Percentiles rank a stretch among this genome's conserved stretches.
Conservation (phyloP, 2,329 filamentous ascomycete genomes). For the Aureobasidium sp. region DNA sequence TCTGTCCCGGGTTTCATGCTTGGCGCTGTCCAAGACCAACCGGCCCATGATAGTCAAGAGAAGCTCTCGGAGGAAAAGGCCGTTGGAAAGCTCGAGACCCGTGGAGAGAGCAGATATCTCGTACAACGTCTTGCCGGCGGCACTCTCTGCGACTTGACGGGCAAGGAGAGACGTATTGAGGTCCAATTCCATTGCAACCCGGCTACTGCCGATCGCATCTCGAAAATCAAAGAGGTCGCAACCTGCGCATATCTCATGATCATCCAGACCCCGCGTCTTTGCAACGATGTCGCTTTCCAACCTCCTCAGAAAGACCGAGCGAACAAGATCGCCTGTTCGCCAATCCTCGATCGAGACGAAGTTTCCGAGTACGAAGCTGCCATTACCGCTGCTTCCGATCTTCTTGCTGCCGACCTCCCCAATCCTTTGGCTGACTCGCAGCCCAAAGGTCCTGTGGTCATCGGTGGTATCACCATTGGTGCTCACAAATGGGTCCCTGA, state of each 20-base stretch:
- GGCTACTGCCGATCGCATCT: slow-evolving; percentile 65
- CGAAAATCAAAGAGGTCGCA: slow-evolving; percentile 85
- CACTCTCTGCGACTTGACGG: slow-evolving; percentile 79
- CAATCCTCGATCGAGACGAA: slow-evolving; percentile 55
- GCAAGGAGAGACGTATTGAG: slow-evolving; percentile 72
- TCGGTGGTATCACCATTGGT: slow-evolving; percentile 53
- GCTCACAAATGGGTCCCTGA: slow-evolving; percentile 46
- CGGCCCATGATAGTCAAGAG: slow-evolving; percentile 18
- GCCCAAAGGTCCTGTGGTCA: slow-evolving; percentile 29
- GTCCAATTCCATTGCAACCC: slow-evolving; percentile 77
- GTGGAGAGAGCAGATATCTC: slow-evolving; percentile 76
- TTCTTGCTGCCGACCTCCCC: neutral
- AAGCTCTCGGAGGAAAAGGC: slow-evolving; percentile 21
- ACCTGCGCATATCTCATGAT: slow-evolving; percentile 93
- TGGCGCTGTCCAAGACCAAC: slow-evolving; percentile 47
- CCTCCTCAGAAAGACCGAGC: slow-evolving; percentile 70
- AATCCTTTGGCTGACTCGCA: slow-evolving; percentile 9
- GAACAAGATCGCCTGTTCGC: slow-evolving; percentile 66
- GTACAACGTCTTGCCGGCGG: slow-evolving; percentile 74
- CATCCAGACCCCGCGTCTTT: slow-evolving; percentile 79
- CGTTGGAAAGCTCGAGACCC: slow-evolving; percentile 53
- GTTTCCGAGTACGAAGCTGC: slow-evolving; percentile 24
- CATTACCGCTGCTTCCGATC: slow-evolving; percentile 14
- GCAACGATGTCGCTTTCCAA: slow-evolving; percentile 76
- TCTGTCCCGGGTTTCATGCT: slow-evolving; percentile 68